Evolutionary conservation across 805 yeast species (phyloP).

Genomic region (Myxozyma mucilagina): DNA sequence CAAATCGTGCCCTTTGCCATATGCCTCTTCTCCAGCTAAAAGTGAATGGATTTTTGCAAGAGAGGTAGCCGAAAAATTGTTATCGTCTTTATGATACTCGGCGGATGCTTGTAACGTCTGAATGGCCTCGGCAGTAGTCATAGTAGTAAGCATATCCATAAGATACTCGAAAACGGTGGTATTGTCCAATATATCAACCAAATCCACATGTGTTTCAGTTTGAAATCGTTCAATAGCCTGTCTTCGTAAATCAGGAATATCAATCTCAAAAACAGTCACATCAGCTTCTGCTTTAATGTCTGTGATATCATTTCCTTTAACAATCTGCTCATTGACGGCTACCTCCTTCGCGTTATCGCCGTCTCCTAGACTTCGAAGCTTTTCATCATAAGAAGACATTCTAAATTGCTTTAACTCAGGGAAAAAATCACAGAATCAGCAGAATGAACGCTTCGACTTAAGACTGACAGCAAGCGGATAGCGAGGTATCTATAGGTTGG

Average conservation of each 20-base stretch:
- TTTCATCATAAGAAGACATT: neutral
- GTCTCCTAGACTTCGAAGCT: neutral
- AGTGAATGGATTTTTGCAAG: conserved; percentile 37
- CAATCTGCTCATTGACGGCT: neutral
- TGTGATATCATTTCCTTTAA: neutral
- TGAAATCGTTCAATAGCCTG: conserved; percentile 13
- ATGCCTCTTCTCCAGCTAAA: conserved; percentile 14
- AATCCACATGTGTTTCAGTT: conserved; percentile 9
- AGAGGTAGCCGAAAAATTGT: conserved; percentile 46
- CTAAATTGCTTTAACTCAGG: neutral
- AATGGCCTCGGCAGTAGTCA: conserved; percentile 43
- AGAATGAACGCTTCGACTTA: neutral
- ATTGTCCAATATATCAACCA: conserved; percentile 17
- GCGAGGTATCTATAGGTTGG: neutral
- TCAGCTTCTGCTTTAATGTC: conserved; percentile 17
- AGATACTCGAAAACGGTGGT: conserved; percentile 41
- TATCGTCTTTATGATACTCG: conserved; percentile 47
- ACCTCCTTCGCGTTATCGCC: neutral
- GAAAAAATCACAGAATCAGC: neutral
- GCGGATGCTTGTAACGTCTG: conserved; percentile 42
- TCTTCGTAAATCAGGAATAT: conserved; percentile 16
- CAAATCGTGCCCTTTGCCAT: conserved; percentile 9
- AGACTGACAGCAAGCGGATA: no score
- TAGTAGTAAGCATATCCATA: conserved; percentile 44
- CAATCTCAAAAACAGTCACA: conserved; percentile 13